phyloP scores from a whole-genome alignment of 2,329 filamentous ascomycete genomes.

The Ambrosiella xylebori region DNA sequence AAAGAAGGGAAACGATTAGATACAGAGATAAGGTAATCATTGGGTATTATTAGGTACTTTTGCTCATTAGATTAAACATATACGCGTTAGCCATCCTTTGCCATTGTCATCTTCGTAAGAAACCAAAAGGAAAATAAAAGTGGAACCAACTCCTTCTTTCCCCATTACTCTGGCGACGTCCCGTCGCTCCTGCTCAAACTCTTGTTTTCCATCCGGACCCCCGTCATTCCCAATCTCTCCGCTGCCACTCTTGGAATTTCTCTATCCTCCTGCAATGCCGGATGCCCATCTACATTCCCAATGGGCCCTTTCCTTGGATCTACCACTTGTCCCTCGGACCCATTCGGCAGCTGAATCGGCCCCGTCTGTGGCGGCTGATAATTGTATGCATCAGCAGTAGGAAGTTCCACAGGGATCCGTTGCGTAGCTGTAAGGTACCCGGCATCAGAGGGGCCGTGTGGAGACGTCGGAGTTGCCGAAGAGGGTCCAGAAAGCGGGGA shows the following conservation, averaged over 20 bases:
- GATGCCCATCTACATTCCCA: neutral
- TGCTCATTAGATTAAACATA: too few relatives aligned
- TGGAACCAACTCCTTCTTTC: too few relatives aligned
- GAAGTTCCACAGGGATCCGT: constrained; percentile 2
- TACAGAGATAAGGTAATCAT: neutral
- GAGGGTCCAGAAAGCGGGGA: neutral
- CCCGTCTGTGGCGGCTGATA: constrained; percentile 1
- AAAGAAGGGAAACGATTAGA: neutral
- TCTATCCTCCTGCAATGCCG: neutral
- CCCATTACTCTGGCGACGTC: too few relatives aligned
- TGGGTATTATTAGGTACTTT: neutral
- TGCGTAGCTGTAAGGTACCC: constrained; percentile 1
- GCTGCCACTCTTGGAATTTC: neutral
- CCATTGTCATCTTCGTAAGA: too few relatives aligned
- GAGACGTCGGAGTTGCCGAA: neutral
- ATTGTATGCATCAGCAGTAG: neutral
- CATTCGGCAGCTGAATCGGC: constrained; percentile 5
- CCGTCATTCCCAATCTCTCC: neutral
- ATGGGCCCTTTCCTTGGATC: neutral
- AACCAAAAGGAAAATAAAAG: neutral
- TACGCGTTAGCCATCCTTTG: too few relatives aligned
- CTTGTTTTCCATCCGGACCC: neutral
- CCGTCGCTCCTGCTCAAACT: too few relatives aligned
- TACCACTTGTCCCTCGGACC: neutral
- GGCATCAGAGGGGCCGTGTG: neutral